Conservation (phyloP, 2,329 filamentous ascomycete genomes). For the Verticillium tricorpus region DNA sequence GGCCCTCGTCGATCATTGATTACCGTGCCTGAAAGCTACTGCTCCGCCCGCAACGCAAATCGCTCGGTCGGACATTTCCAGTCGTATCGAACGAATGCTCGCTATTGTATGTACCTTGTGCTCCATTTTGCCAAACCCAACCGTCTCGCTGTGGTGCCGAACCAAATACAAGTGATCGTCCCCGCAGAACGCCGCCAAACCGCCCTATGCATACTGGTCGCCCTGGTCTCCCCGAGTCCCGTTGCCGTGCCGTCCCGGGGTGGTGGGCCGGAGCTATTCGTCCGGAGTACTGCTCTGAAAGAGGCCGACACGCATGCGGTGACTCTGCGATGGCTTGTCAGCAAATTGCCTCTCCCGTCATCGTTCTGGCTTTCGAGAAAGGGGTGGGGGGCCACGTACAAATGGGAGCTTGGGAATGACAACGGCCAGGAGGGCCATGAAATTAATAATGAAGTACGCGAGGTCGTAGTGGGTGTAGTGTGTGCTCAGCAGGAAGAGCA, state of each 20-base stretch:
- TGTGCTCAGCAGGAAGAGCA: slow-evolving; percentile 92
- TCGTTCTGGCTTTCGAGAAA: too few relatives aligned
- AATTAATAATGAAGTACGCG: slow-evolving; percentile 96
- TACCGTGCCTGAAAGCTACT: background rate
- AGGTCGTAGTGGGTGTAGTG: slow-evolving; percentile 99
- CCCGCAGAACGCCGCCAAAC: slow-evolving; percentile 1
- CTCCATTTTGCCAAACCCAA: background rate
- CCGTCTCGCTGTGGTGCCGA: background rate
- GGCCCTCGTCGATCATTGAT: background rate
- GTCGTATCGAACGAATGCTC: background rate
- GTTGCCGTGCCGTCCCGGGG: background rate
- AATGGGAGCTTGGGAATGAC: slow-evolving; percentile 95
- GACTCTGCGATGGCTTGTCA: slow-evolving; percentile 49
- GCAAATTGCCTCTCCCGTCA: background rate
- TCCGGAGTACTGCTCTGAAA: slow-evolving; percentile 63
- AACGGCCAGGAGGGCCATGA: slow-evolving; percentile 84
- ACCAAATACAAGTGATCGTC: background rate
- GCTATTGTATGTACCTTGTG: background rate
- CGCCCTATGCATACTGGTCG: background rate
- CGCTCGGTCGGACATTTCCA: background rate
- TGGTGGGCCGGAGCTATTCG: slow-evolving; percentile 31
- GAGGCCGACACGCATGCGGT: slow-evolving; percentile 71
- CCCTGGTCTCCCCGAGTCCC: background rate
- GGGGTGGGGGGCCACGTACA: slow-evolving; percentile 60
- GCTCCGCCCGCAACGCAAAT: background rate